These are phyloP conservation scores for Microcos paniculata DNA, from an alignment of 345 rosid species.

Conservation along the genomic window DNA sequence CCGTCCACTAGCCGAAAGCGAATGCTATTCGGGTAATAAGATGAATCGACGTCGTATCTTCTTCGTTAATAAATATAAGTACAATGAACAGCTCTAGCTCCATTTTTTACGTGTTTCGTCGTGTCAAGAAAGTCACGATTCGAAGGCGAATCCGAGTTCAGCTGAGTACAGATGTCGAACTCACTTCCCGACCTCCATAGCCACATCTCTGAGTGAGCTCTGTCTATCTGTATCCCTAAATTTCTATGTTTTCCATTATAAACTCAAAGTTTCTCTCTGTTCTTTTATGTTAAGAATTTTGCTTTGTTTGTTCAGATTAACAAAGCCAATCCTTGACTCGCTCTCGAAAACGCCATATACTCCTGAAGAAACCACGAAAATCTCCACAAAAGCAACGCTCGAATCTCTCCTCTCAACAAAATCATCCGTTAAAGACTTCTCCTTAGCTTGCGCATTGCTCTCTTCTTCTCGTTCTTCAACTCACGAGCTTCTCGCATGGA, in stretches of 20 bases:
- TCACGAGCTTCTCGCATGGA: constrained; percentile 72
- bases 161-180: constrained; percentile 30
- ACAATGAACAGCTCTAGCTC: not conserved
- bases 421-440: constrained; percentile 40
- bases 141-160: not conserved
- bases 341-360: constrained; percentile 42
- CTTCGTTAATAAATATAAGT: not conserved
- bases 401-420: constrained; percentile 48
- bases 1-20: no score
- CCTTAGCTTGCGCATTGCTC: constrained; percentile 70
- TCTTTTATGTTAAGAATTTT: not conserved
- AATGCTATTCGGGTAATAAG: no score
- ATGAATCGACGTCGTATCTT: not conserved
- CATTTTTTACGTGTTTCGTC: not conserved
- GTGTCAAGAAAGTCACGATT: not conserved
- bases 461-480: constrained; percentile 50
- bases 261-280: not conserved
- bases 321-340: constrained; percentile 35
- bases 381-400: constrained; percentile 49
- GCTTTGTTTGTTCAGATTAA: constrained; percentile 35
- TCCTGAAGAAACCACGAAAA: constrained; percentile 42
- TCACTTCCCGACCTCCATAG: constrained; percentile 36
- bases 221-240: no score
- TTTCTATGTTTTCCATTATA: not conserved
- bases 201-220: constrained; percentile 50